Base-by-base conservation (phyloP, 495 filamentous ascomycete genomes). In the Aspergillus cavernicola region DNA sequence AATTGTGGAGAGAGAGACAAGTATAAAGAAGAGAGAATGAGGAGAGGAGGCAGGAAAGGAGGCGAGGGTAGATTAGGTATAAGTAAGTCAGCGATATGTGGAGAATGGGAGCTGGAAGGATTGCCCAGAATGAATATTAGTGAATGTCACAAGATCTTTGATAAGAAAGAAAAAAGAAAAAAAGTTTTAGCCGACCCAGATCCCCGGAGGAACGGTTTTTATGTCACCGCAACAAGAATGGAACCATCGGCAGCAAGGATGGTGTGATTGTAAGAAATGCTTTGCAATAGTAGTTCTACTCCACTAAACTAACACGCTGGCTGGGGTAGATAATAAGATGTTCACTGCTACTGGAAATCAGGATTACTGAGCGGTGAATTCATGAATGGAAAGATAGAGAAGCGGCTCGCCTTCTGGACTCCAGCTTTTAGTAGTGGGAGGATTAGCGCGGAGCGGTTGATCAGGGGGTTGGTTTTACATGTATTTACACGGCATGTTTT, bases 201-300 rank as follows among this genome's bases (percentile, higher is more conserved):
- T 53, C 52, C 31, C 3, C 31, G 19, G 44, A 11, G 16, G 36
- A 38, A n/a, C n/a, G 36, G 36, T 7, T 11, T 38, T 38, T 44
- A 55, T 57, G 56, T 59, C 53, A 56, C 57, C 46, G 36, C 49
- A 35, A 58, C 56, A 61, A n/a, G n/a, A 9, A 73, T 69, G 60
- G 62, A 57, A 63, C 61, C 65, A 74, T 72, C 52, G n/a, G 55
- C 39, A 45, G 52, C 54, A 57, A 51, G 63, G 69, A 74, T 74
- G 71, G 68, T 74, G 71, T 72, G 69, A 74, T 74, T 61, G 52
- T 42, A 28, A 39, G 36, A 53, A 24, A 37, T 35, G 19, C 45
- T 48, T 48, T 48, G 20, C 15, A 46, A 46, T 46, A 23, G 24
- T n/a, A 13, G 20, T 10, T 42, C 40, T 22, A 42, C 40, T 41